Evolutionary conservation across 768 basidiomycete species (phyloP).

Genomic region (Cantharellus anzutake): DNA sequence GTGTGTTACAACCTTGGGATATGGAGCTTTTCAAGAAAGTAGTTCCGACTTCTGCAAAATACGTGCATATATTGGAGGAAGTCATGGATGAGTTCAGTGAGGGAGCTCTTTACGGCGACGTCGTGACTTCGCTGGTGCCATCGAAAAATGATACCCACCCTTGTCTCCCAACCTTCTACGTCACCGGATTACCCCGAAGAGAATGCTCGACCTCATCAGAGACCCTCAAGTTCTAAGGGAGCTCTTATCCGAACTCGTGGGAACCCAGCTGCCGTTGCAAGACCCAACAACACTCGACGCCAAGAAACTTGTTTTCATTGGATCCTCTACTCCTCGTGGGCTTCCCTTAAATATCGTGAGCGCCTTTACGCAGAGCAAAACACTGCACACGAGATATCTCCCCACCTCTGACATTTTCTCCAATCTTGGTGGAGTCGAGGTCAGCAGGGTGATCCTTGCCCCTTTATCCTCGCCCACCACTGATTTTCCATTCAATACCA

Average conservation of each 20-base stretch:
- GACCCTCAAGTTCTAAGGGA: background rate
- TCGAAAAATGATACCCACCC: background rate
- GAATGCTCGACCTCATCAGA: constrained; percentile 1
- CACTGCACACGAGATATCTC: constrained; percentile 39
- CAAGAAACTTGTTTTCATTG: constrained; percentile 42
- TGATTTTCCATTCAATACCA: constrained; percentile 32
- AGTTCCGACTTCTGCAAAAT: constrained; percentile 38
- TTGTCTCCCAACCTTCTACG: constrained; percentile 22
- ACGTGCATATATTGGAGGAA: constrained; percentile 62
- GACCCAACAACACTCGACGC: background rate
- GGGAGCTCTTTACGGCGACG: constrained; percentile 52
- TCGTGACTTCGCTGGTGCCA: constrained; percentile 22
- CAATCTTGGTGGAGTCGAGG: constrained; percentile 47
- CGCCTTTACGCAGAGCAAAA: constrained; percentile 26
- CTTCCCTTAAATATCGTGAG: constrained; percentile 35
- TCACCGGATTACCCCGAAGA: constrained; percentile 2
- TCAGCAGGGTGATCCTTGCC: constrained; percentile 48
- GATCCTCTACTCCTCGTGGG: constrained; percentile 26
- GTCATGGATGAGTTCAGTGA: constrained; percentile 41
- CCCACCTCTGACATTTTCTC: constrained; percentile 61
- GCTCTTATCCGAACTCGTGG: no score
- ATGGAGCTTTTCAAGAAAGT: constrained; percentile 37
- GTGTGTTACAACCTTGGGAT: constrained; percentile 73
- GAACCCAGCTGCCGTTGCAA: no score
- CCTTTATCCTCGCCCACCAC: constrained; percentile 14